These are phyloP conservation scores for Talaromyces stipitatus DNA, from an alignment of 495 filamentous ascomycete species.

Conservation along the genomic window DNA sequence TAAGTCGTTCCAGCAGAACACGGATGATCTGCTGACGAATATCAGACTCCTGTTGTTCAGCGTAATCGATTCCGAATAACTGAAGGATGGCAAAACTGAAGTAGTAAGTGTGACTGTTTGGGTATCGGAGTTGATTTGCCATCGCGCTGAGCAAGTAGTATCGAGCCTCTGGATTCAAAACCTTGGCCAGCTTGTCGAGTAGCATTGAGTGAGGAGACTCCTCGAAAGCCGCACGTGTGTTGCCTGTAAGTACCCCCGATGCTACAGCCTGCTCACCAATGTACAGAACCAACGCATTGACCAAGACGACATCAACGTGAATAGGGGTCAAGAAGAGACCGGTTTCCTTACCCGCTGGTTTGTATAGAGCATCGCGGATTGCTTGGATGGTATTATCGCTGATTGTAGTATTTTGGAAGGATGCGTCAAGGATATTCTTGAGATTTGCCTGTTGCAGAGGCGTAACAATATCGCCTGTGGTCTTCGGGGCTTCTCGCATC, in stretches of 20 bases:
- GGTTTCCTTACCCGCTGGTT: slow-evolving; percentile 42
- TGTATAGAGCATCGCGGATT: slow-evolving; percentile 59
- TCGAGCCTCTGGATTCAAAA: slow-evolving; percentile 66
- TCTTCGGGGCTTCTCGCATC: slow-evolving; percentile 56
- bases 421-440: slow-evolving; percentile 57
- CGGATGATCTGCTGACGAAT: slow-evolving; percentile 85
- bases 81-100: slow-evolving; percentile 84
- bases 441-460: slow-evolving; percentile 56
- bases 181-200: slow-evolving; percentile 65
- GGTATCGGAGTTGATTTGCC: slow-evolving; percentile 84
- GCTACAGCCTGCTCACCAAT: slow-evolving; percentile 64
- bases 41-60: slow-evolving; percentile 70
- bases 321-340: slow-evolving; percentile 54
- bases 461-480: slow-evolving; percentile 52
- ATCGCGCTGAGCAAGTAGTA: slow-evolving; percentile 82
- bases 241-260: slow-evolving; percentile 47
- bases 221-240: slow-evolving; percentile 55
- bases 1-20: slow-evolving; percentile 76
- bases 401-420: slow-evolving; percentile 49
- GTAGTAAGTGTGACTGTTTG: slow-evolving; percentile 85
- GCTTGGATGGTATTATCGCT: slow-evolving; percentile 62
- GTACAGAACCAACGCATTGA: slow-evolving; percentile 78
- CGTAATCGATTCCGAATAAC: slow-evolving; percentile 71
- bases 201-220: slow-evolving; percentile 67
- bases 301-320: slow-evolving; percentile 59